Base-by-base conservation (phyloP, 225 moss, liverwort and hornwort species). In the Antitrichia curtipendula region DNA sequence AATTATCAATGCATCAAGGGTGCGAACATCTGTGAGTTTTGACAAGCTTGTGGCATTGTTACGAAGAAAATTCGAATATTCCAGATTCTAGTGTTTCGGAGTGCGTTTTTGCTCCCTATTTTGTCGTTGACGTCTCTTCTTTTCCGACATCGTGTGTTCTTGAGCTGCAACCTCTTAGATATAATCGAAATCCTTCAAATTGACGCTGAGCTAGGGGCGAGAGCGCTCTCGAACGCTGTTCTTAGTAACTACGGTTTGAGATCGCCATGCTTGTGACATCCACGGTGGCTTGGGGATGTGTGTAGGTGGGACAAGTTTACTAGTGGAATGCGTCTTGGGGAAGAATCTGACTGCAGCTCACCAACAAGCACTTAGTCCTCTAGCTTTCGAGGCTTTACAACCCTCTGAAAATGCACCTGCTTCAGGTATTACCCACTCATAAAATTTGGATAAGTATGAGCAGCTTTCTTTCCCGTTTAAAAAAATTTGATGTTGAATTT, bases 281-380 rank as follows among this genome's bases (percentile, higher is more conserved):
- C 62, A 41, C 19, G 73, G 28, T 86, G 87, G 50, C 81, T 88
- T 82, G 81, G 47, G 47, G 71, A 66, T 82, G 77, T 86, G 69
- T 88, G 43, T 61, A 91, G 93, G 93, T 69, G 90, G 90, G 52
- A 84, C 87, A 82, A 92, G 90, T 91, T 86, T 92, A 86, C 84
- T 93, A 45, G 91, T 93, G 77, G 90, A 89, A 89, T 93, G 91
- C 82, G 90, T 93, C 65, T 86, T 93, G 85, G 93, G 90, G 50
- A 93, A 93, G 89, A 90, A 88, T 53, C 71, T 85, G 78, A 83
- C 82, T 71, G 60, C 80, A 82, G 53, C 82, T 83, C 90, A 84
- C 47, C 93, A 91, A 57, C 87, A 88, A 92, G 65, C 70, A 64
- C 86, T 77, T 84, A 86, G 83, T 60, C 74, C 87, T 88, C 72